These are phyloP conservation scores for Chenopodium suecicum DNA, from an alignment of 148 eudicot species.

Conservation along the genomic window DNA sequence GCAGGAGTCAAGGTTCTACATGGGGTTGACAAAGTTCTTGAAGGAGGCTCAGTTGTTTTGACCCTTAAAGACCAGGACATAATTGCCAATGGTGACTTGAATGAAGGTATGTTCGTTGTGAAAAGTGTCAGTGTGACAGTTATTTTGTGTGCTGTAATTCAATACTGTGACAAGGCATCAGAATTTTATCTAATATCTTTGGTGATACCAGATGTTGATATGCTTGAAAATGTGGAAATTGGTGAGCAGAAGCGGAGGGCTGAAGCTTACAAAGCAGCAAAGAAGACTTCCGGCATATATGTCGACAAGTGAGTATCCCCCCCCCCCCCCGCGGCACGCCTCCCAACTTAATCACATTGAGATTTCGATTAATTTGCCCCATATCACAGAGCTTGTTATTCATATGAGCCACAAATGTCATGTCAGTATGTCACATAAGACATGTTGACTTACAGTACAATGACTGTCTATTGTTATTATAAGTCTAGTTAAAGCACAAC, in stretches of 20 bases:
- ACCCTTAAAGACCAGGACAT: slow-evolving; percentile 96
- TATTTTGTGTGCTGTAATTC: not conserved
- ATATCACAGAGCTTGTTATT: too few species aligned
- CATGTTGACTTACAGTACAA: not conserved
- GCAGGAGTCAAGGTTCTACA: slow-evolving; percentile 93
- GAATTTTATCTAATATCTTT: slow-evolving; percentile 15
- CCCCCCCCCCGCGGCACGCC: not conserved
- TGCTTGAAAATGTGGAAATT: slow-evolving; percentile 98
- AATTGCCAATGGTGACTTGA: slow-evolving; percentile 84
- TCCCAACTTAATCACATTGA: not conserved
- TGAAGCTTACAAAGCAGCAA: slow-evolving; percentile 90
- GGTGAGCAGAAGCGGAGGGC: slow-evolving; percentile 93
- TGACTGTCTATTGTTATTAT: not conserved
- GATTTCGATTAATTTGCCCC: not conserved
- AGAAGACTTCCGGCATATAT: slow-evolving; percentile 68
- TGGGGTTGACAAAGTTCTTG: slow-evolving; percentile 92
- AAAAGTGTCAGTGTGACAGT: not conserved
- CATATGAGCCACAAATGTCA: too few species aligned
- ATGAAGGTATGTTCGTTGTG: slow-evolving; percentile 53
- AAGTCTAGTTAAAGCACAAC: not conserved
- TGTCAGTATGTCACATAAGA: too few species aligned
- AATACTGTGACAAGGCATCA: not conserved
- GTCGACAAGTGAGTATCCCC: slow-evolving; percentile 67
- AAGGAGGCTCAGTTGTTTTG: slow-evolving; percentile 97
- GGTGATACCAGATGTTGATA: slow-evolving; percentile 67